A percentile compares a stretch with the other conserved stretches of the same genome.
These are phyloP conservation scores for Gastrolobium bilobum DNA, from an alignment of 306 rosid genomes.

Conservation along the genomic window DNA sequence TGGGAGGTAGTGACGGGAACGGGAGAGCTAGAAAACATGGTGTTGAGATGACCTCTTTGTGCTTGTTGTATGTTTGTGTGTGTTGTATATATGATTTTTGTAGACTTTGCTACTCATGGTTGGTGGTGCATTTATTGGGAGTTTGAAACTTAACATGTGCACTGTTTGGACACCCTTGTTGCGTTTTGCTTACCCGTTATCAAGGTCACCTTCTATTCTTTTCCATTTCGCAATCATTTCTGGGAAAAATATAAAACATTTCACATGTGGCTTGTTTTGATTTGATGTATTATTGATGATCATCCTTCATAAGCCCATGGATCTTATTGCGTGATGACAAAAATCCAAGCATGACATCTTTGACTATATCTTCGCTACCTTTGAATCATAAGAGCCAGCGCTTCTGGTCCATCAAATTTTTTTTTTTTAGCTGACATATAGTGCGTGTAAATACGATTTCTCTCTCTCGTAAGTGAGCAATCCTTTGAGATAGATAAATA, in stretches of 20 bases:
- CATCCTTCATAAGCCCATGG: constrained; percentile 19
- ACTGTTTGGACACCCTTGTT: constrained; percentile 38
- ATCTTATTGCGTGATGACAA: constrained; percentile 12
- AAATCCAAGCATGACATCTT: constrained; percentile 44
- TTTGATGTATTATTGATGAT: constrained; percentile 36
- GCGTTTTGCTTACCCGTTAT: constrained; percentile 18
- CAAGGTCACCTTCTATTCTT: constrained; percentile 24
- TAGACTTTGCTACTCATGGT: constrained; percentile 51
- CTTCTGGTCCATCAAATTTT: not conserved
- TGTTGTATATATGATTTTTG: constrained; percentile 33
- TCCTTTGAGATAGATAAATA: too few species aligned
- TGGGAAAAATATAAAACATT: constrained; percentile 30
- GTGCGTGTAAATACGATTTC: too few species aligned
- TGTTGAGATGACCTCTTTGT: constrained; percentile 43
- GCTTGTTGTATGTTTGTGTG: constrained; percentile 49
- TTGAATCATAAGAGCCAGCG: not conserved
- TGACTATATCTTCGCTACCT: constrained; percentile 40
- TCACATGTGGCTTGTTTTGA: constrained; percentile 43
- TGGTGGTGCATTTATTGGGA: constrained; percentile 64
- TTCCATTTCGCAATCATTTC: constrained; percentile 20
- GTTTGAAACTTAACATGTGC: constrained; percentile 63
- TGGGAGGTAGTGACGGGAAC: constrained; percentile 29
- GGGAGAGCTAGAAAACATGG: constrained; percentile 60
- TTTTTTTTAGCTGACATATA: too few species aligned
- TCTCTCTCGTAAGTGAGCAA: too few species aligned